Evolutionary conservation across 305 asterid species (phyloP).

Genomic region (Fraxinus latifolia): DNA sequence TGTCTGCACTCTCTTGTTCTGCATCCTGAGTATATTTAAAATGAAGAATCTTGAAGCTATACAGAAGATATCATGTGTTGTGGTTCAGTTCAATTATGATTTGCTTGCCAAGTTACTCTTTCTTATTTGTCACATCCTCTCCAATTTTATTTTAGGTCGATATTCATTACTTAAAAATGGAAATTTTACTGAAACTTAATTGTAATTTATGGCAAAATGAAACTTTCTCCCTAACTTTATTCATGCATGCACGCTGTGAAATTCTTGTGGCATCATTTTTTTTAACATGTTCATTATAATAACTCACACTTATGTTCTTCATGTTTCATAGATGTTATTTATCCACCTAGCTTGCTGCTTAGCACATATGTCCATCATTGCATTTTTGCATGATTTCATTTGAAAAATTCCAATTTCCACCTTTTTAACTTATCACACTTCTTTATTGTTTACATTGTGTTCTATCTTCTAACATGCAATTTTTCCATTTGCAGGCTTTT

Average conservation of each 20-base stretch:
- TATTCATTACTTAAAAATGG: not conserved
- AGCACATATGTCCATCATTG: not conserved
- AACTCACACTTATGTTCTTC: not conserved
- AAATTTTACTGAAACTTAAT: not conserved
- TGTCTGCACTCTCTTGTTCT: not conserved
- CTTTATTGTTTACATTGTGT: slow-evolving; percentile 11
- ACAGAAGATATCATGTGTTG: not conserved
- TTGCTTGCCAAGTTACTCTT: not conserved
- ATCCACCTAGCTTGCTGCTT: not conserved
- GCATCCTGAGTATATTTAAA: not conserved
- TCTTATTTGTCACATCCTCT: not conserved
- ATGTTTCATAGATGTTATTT: not conserved
- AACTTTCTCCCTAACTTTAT: not conserved
- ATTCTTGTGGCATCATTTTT: not conserved
- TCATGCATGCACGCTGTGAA: not conserved
- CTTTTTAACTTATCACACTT: not conserved
- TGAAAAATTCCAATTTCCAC: not conserved
- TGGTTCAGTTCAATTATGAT: not conserved
- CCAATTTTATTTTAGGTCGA: not conserved
- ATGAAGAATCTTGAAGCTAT: not conserved
- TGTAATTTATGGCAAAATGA: not conserved
- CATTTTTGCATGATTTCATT: not conserved
- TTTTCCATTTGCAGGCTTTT: slow-evolving; percentile 70
- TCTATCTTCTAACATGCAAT: slow-evolving; percentile 18
- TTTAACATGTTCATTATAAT: not conserved